Conservation (phyloP, 2,329 filamentous ascomycete genomes). For the Blastomyces percursus region DNA sequence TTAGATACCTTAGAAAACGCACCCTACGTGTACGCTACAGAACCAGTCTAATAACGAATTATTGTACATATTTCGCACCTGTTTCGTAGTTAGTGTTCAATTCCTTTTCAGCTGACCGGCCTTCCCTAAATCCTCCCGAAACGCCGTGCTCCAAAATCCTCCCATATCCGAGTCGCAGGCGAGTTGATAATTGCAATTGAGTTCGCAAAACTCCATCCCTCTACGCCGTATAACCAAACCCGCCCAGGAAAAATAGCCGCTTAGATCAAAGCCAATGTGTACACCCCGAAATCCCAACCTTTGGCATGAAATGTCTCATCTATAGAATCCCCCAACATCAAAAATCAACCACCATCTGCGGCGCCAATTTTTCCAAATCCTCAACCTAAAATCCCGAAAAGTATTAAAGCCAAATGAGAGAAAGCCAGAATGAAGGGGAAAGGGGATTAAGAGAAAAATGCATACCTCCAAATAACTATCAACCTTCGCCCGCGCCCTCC, state of each 20-base stretch:
- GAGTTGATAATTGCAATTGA: not conserved
- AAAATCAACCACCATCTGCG: constrained; percentile 77
- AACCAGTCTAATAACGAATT: not conserved
- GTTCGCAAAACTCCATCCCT: not conserved
- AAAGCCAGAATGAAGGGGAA: not conserved
- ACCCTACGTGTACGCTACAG: too few species aligned
- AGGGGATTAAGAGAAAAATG: constrained; percentile 7
- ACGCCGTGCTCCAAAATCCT: not conserved
- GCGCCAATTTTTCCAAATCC: constrained; percentile 78
- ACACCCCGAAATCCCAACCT: not conserved
- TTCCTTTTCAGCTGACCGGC: not conserved
- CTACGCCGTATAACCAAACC: not conserved
- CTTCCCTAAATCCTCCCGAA: too few species aligned
- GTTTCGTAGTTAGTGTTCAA: not conserved
- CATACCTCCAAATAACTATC: constrained; percentile 63
- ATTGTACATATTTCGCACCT: not conserved
- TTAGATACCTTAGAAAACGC: too few species aligned
- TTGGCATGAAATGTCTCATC: not conserved
- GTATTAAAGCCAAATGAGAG: not conserved
- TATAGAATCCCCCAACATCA: constrained; percentile 28
- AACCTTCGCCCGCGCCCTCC: constrained; percentile 19
- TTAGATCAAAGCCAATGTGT: too few species aligned
- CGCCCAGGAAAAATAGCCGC: not conserved
- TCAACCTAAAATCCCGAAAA: constrained; percentile 49
- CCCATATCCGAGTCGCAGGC: not conserved